These are phyloP conservation scores for Tetradesmus lagerheimii DNA, from an alignment of 139 green algal genomes.

Conservation along the genomic window DNA sequence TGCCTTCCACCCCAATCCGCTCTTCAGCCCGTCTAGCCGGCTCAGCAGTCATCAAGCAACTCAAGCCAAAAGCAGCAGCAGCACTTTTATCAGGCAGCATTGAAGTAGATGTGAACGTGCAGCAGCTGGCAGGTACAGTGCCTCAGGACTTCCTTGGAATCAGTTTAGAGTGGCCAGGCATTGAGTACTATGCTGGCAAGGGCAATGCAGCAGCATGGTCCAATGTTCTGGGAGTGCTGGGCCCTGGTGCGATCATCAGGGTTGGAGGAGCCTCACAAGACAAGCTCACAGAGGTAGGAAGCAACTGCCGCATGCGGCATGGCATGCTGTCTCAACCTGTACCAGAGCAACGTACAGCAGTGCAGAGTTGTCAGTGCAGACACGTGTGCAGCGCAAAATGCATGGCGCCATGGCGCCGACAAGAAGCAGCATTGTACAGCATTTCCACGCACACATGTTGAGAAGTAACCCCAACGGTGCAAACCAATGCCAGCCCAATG, in stretches of 20 bases:
- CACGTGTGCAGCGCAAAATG: too few species aligned
- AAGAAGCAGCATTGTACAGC: too few species aligned
- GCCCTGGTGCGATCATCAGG: not conserved
- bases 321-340: too few species aligned
- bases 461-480: too few species aligned
- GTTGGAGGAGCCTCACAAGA: slow-evolving; percentile 33
- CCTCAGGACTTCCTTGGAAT: slow-evolving; percentile 21
- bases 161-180: slow-evolving; percentile 14
- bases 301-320: too few species aligned
- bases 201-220: not conserved
- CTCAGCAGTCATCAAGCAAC: not conserved
- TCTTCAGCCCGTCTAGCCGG: slow-evolving; percentile 11
- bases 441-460: too few species aligned
- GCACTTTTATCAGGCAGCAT: not conserved
- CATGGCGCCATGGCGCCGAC: too few species aligned
- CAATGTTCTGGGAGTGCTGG: slow-evolving; percentile 3
- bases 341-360: too few species aligned
- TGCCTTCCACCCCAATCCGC: not conserved
- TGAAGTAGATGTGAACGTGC: not conserved
- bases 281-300: slow-evolving; percentile 20
- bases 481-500: too few species aligned
- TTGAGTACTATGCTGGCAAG: slow-evolving; percentile 28
- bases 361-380: too few species aligned
- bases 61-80: not conserved
- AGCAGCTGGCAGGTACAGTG: not conserved